Percentiles rank a stretch among this genome's conserved stretches.
phyloP scores from a whole-genome alignment of 192 early-diverging fungal species.

The Phlyctochytrium arcticum region DNA sequence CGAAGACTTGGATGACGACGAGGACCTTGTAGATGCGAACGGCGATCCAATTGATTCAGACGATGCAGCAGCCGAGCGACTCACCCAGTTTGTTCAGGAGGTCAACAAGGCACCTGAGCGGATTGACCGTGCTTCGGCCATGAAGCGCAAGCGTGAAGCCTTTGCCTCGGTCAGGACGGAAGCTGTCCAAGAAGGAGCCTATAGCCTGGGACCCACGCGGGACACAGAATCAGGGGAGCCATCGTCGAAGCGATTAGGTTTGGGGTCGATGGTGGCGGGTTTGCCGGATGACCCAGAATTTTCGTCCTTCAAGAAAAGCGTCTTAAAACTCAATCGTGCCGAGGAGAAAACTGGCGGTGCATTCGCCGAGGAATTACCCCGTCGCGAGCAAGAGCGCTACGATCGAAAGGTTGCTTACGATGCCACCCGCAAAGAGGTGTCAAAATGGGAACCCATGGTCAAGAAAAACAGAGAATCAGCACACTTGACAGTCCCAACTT shows the following conservation, averaged over 20 bases:
- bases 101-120: constrained; percentile 56
- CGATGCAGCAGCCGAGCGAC: constrained; percentile 18
- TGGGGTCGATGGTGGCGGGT: constrained; percentile 69
- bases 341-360: constrained; percentile 42
- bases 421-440: constrained; percentile 75
- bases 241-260: constrained; percentile 50
- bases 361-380: constrained; percentile 73
- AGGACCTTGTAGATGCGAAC: constrained; percentile 13
- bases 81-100: constrained; percentile 45
- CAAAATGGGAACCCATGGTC: constrained; percentile 81
- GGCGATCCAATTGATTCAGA: too few relatives aligned
- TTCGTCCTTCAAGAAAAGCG: constrained; percentile 59
- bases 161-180: constrained; percentile 72
- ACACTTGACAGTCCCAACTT: constrained; percentile 70
- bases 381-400: constrained; percentile 77
- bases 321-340: constrained; percentile 51
- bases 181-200: constrained; percentile 71
- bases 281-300: constrained; percentile 64
- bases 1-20: constrained; percentile 30
- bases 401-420: constrained; percentile 83
- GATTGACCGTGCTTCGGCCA: too few relatives aligned
- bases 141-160: constrained; percentile 42
- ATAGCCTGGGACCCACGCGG: constrained; percentile 34
- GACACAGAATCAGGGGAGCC: constrained; percentile 13
- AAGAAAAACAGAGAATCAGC: constrained; percentile 80